Percentiles rank a stretch among this genome's conserved stretches.
These are phyloP conservation scores for Dillenia turbinata DNA, from an alignment of 164 flowering plant species.

Conservation along the genomic window DNA sequence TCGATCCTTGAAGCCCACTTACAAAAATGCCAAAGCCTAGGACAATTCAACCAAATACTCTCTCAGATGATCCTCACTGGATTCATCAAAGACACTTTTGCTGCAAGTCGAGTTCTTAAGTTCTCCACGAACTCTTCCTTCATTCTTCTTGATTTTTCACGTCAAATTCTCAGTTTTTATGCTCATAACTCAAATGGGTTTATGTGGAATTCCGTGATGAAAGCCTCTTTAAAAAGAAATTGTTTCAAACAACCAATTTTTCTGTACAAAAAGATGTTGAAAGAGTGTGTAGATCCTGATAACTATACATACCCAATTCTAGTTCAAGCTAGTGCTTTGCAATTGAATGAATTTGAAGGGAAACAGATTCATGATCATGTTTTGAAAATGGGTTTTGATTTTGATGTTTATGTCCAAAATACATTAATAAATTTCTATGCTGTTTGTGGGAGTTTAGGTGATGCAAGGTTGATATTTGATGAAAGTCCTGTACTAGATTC, in stretches of 20 bases:
- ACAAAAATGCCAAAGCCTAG: slow-evolving; percentile 20
- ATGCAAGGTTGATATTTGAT: slow-evolving; percentile 40
- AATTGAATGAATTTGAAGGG: slow-evolving; percentile 24
- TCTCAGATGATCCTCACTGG: slow-evolving; percentile 39
- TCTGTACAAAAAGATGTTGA: slow-evolving; percentile 30
- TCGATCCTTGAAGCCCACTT: slow-evolving; percentile 25
- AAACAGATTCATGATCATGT: slow-evolving; percentile 37
- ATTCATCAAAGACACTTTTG: slow-evolving; percentile 31
- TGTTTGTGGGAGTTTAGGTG: slow-evolving; percentile 22
- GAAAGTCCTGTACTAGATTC: slow-evolving; percentile 34
- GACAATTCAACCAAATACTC: slow-evolving; percentile 31
- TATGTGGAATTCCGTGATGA: slow-evolving; percentile 37
- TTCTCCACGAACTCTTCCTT: slow-evolving; percentile 29
- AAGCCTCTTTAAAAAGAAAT: slow-evolving; percentile 18
- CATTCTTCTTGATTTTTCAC: slow-evolving; percentile 21
- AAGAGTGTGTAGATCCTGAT: slow-evolving; percentile 23
- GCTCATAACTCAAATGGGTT: slow-evolving; percentile 28
- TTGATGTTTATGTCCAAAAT: slow-evolving; percentile 41
- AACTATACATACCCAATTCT: slow-evolving; percentile 38
- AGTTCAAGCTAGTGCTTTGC: slow-evolving; percentile 25
- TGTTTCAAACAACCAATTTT: slow-evolving; percentile 4
- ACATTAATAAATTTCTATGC: slow-evolving; percentile 41
- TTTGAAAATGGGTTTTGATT: slow-evolving; percentile 32
- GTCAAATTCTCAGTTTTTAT: slow-evolving; percentile 17
- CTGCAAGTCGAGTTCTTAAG: slow-evolving; percentile 34